These are phyloP conservation scores for Xylaria multiplex DNA, from an alignment of 2,329 filamentous ascomycete species.

Conservation along the genomic window DNA sequence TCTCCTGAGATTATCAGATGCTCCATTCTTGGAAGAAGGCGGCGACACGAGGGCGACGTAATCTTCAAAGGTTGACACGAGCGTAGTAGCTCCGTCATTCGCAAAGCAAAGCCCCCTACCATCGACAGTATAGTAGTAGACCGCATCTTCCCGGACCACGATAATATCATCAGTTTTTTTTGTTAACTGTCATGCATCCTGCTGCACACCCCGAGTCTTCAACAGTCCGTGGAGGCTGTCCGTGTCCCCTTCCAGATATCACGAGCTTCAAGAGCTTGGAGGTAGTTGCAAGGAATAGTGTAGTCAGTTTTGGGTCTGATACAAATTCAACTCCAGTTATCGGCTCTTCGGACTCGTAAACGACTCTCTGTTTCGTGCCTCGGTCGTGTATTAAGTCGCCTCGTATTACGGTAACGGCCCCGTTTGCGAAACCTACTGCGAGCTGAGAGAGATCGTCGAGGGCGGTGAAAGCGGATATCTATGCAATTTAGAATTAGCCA, in stretches of 20 bases:
- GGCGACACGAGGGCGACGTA: slow-evolving; percentile 90
- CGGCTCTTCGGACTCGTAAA: slow-evolving; percentile 96
- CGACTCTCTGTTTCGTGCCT: slow-evolving; percentile 90
- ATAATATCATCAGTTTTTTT: slow-evolving; percentile 83
- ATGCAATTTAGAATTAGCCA: slow-evolving; percentile 22
- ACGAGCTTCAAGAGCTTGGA: slow-evolving; percentile 85
- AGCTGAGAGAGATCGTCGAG: slow-evolving; percentile 91
- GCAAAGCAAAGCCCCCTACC: slow-evolving; percentile 88
- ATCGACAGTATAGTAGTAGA: slow-evolving; percentile 90
- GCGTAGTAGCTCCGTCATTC: slow-evolving; percentile 89
- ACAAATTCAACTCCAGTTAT: slow-evolving; percentile 88
- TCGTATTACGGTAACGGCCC: slow-evolving; percentile 89
- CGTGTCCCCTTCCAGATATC: slow-evolving; percentile 88
- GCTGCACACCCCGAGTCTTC: slow-evolving; percentile 91
- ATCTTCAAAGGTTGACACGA: slow-evolving; percentile 80
- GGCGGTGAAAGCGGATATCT: slow-evolving; percentile 89
- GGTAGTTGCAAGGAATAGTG: slow-evolving; percentile 91
- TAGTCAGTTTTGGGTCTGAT: slow-evolving; percentile 70
- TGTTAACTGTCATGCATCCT: slow-evolving; percentile 94
- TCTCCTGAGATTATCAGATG: slow-evolving; percentile 70
- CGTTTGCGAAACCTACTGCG: slow-evolving; percentile 95
- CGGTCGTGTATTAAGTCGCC: slow-evolving; percentile 96
- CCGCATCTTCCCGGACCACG: slow-evolving; percentile 92
- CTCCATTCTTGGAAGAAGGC: slow-evolving; percentile 63
- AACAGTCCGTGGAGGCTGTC: slow-evolving; percentile 85